Evolutionary conservation across 1,139 yeast genomes (phyloP).

Genomic region (Pichia sp.): DNA sequence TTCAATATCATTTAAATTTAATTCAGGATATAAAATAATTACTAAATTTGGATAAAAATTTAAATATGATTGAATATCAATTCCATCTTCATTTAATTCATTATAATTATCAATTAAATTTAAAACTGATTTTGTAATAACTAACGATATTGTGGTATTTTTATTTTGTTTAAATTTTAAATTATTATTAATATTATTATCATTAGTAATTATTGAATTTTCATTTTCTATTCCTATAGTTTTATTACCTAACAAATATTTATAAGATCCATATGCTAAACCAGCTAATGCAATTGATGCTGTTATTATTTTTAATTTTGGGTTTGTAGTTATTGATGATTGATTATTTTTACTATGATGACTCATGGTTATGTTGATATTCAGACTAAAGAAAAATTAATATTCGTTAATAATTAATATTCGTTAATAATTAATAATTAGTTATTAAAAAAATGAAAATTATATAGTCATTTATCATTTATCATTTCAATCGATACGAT

Average conservation of each 20-base stretch:
- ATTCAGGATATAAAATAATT: constrained; percentile 30
- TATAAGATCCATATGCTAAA: constrained; percentile 14
- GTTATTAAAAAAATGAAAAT: too few relatives aligned
- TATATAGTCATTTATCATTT: too few relatives aligned
- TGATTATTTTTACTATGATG: too few relatives aligned
- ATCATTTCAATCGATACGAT: too few relatives aligned
- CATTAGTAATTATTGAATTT: too few relatives aligned
- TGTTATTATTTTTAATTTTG: constrained; percentile 5
- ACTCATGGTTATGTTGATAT: too few relatives aligned
- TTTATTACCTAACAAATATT: too few relatives aligned
- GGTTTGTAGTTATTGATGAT: too few relatives aligned
- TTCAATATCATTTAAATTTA: constrained; percentile 24
- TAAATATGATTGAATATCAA: constrained; percentile 15
- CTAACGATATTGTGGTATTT: constrained; percentile 16
- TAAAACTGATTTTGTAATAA: constrained; percentile 15
- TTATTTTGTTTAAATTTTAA: constrained; percentile 4
- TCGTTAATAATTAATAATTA: too few relatives aligned
- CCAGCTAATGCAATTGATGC: constrained; percentile 12
- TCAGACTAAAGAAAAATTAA: too few relatives aligned
- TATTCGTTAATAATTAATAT: too few relatives aligned
- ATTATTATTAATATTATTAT: constrained; percentile 1
- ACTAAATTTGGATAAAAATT: constrained; percentile 19
- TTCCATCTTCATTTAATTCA: constrained; percentile 11
- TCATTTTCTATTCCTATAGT: too few relatives aligned
- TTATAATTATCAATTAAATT: constrained; percentile 6